phyloP scores from a whole-genome alignment of 2,329 filamentous ascomycete genomes.

The Neonectria coccinea region DNA sequence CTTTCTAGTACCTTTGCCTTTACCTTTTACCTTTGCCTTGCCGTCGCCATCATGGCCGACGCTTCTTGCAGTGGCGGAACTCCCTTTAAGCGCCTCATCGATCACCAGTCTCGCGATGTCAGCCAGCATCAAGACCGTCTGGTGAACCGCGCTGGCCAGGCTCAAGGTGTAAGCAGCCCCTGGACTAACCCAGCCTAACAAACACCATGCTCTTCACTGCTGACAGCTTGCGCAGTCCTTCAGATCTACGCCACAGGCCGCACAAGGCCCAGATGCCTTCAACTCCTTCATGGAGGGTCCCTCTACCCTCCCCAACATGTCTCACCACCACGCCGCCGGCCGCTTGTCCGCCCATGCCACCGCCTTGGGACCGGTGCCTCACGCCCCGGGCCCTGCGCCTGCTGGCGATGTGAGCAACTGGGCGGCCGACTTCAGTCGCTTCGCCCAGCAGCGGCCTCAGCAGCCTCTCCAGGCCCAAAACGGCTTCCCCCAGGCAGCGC shows the following conservation, averaged over 20 bases:
- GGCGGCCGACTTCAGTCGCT: slow-evolving; percentile 54
- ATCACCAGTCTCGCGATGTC: slow-evolving; percentile 56
- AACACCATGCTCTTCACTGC: not conserved
- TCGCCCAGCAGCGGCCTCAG: slow-evolving; percentile 43
- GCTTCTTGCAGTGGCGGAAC: slow-evolving; percentile 56
- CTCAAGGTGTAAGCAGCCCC: slow-evolving; percentile 47
- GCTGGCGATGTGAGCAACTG: slow-evolving; percentile 47
- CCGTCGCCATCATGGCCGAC: slow-evolving; percentile 51
- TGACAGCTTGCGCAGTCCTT: slow-evolving; percentile 46
- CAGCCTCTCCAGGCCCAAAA: slow-evolving; percentile 33
- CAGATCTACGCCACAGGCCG: slow-evolving; percentile 47
- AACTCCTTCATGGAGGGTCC: slow-evolving; percentile 51
- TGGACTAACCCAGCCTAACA: not conserved
- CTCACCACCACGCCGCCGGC: slow-evolving; percentile 50
- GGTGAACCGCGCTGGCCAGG: slow-evolving; percentile 46
- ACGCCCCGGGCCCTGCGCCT: slow-evolving; percentile 39
- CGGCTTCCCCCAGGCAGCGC: slow-evolving; percentile 35
- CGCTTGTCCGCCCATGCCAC: slow-evolving; percentile 51
- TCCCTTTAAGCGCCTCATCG: slow-evolving; percentile 57
- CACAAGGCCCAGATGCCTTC: slow-evolving; percentile 50
- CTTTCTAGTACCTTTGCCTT: slow-evolving; percentile 5
- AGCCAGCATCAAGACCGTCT: slow-evolving; percentile 57
- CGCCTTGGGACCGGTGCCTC: slow-evolving; percentile 47
- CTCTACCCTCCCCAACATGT: slow-evolving; percentile 44
- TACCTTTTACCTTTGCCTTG: not conserved